Conservation (phyloP, 2,329 filamentous ascomycete species). For the Epichloe coenophiala region DNA sequence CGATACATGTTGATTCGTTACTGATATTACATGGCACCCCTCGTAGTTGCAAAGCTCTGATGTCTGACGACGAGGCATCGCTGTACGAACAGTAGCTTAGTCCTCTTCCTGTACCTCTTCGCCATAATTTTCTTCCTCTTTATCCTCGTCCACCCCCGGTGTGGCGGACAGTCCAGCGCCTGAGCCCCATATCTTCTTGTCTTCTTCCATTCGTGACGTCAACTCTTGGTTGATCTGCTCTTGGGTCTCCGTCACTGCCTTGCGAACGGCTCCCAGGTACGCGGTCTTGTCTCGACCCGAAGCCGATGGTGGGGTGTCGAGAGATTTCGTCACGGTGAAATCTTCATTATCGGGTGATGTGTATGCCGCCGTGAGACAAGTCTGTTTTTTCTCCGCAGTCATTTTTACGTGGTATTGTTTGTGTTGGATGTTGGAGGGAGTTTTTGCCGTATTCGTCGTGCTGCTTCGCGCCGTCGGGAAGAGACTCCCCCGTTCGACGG, state of each 20-base stretch:
- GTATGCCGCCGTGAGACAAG: conserved; percentile 36
- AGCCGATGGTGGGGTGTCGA: conserved; percentile 22
- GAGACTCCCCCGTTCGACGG: too few relatives aligned
- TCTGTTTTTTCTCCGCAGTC: neutral
- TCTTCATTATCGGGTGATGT: conserved; percentile 33
- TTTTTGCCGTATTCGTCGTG: neutral
- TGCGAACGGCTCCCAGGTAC: conserved; percentile 47
- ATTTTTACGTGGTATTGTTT: neutral
- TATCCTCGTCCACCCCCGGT: conserved; percentile 32
- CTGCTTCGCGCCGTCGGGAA: too few relatives aligned
- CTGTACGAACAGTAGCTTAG: neutral
- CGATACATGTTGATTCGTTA: conserved; percentile 8
- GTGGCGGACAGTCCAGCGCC: too few relatives aligned
- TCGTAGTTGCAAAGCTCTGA: neutral
- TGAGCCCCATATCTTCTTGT: conserved; percentile 14
- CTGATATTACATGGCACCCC: conserved; percentile 13
- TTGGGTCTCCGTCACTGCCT: conserved; percentile 46
- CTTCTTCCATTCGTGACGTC: conserved; percentile 53
- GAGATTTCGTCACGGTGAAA: conserved; percentile 28
- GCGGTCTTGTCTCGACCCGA: conserved; percentile 36
- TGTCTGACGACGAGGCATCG: neutral
- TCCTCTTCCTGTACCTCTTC: conserved; percentile 64
- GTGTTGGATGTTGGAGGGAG: neutral
- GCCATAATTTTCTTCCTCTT: conserved; percentile 69
- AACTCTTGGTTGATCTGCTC: conserved; percentile 55